phyloP scores from a whole-genome alignment of 2,329 filamentous ascomycete species.

The Rasamsonia emersonii region DNA sequence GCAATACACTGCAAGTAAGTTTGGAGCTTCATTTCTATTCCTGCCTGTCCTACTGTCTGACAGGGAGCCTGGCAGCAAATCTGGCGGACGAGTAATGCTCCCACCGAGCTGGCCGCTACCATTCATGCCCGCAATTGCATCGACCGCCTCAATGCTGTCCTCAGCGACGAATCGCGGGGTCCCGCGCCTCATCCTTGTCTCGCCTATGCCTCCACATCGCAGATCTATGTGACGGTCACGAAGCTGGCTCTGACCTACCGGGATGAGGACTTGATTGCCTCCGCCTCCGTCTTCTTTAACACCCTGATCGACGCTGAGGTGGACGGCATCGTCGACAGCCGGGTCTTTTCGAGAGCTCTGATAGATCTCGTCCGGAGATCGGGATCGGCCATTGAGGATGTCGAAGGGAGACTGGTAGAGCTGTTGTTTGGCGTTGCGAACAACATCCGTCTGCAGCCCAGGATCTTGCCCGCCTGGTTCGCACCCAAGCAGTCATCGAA shows the following conservation, averaged over 20 bases:
- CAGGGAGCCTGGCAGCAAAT: conserved; percentile 38
- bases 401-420: conserved; percentile 83
- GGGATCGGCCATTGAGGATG: conserved; percentile 58
- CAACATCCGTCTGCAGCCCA: conserved; percentile 84
- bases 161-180: conserved; percentile 81
- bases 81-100: conserved; percentile 49
- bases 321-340: conserved; percentile 84
- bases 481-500: conserved; percentile 45
- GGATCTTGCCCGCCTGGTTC: conserved; percentile 88
- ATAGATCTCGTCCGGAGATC: conserved; percentile 79
- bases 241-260: conserved; percentile 80
- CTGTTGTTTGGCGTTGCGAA: conserved; percentile 92
- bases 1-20: conserved; percentile 35
- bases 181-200: conserved; percentile 89
- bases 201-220: conserved; percentile 71
- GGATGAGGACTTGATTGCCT: conserved; percentile 76
- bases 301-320: conserved; percentile 93
- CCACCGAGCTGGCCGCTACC: conserved; percentile 44
- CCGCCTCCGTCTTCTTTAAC: conserved; percentile 78
- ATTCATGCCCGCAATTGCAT: conserved; percentile 45
- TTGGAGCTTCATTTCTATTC: conserved; percentile 5
- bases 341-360: conserved; percentile 74
- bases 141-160: conserved; percentile 54
- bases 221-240: conserved; percentile 81
- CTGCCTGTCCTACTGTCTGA: conserved; percentile 6